These are phyloP conservation scores for Sequoiadendron giganteum DNA, from an alignment of 75 land plant species.

Conservation along the genomic window DNA sequence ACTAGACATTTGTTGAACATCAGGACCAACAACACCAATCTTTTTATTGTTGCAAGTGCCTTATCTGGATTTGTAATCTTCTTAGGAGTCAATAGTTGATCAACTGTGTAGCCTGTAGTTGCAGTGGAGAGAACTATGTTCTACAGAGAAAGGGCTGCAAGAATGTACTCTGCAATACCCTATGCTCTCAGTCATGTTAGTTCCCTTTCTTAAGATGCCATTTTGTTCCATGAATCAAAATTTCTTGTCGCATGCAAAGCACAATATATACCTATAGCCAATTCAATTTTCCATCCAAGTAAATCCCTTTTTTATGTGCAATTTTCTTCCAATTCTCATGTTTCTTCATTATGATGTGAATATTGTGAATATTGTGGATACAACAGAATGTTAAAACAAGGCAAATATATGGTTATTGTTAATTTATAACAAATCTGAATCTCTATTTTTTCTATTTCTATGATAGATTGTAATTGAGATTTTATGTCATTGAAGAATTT, in stretches of 20 bases:
- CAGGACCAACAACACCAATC: conserved; percentile 49
- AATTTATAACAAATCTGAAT: background rate
- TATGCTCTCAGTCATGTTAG: conserved; percentile 84
- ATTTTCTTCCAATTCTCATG: no score
- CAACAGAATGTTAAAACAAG: no score
- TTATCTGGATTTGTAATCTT: conserved; percentile 75
- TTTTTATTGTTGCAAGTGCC: conserved; percentile 69
- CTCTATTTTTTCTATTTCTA: background rate
- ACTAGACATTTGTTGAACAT: no score
- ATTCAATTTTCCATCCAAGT: no score
- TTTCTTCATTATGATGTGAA: no score
- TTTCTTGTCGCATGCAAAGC: background rate
- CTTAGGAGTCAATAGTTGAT: conserved; percentile 63
- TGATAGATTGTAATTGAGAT: conserved; percentile 31
- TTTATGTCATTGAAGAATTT: background rate
- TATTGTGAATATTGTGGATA: no score
- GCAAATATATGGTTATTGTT: no score
- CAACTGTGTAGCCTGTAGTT: no score
- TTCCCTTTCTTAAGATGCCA: background rate
- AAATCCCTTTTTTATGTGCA: no score
- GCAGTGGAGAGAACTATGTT: no score
- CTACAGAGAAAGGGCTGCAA: no score
- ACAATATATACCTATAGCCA: no score
- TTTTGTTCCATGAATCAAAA: background rate
- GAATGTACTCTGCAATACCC: conserved; percentile 79